Evolutionary conservation across 306 rosid genomes (phyloP).

Genomic region (Arachis hypogaea): DNA sequence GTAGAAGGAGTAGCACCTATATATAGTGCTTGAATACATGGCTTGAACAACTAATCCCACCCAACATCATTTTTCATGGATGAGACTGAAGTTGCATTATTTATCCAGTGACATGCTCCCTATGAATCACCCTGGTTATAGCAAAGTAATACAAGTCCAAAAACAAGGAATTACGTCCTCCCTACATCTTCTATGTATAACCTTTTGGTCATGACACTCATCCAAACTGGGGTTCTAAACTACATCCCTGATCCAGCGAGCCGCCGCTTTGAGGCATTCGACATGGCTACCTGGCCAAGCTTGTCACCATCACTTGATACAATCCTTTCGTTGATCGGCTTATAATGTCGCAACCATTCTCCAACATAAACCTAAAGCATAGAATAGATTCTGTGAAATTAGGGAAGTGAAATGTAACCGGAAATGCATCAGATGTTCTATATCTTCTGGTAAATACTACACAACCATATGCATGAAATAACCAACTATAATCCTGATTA

Average conservation of each 20-base stretch:
- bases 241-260: slow-evolving; percentile 69
- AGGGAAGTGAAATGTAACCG: slow-evolving; percentile 13
- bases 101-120: slow-evolving; percentile 21
- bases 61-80: slow-evolving; percentile 29
- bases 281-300: slow-evolving; percentile 72
- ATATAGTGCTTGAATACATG: slow-evolving; percentile 6
- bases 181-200: neutral
- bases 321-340: slow-evolving; percentile 57
- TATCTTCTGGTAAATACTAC: neutral
- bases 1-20: neutral
- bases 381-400: slow-evolving; percentile 17
- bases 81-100: slow-evolving; percentile 13
- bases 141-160: neutral
- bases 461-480: slow-evolving; percentile 3
- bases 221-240: slow-evolving; percentile 25
- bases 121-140: slow-evolving; percentile 28
- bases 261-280: slow-evolving; percentile 83
- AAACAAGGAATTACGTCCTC: slow-evolving; percentile 2
- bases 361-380: slow-evolving; percentile 72
- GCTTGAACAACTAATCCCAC: slow-evolving; percentile 7
- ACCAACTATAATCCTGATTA: slow-evolving; percentile 7
- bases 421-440: neutral
- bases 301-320: slow-evolving; percentile 54
- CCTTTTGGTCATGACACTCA: slow-evolving; percentile 20
- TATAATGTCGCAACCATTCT: slow-evolving; percentile 77